A percentile compares a stretch with the other conserved stretches of the same genome.
These are phyloP conservation scores for Geotrichum australiense DNA, from an alignment of 1,139 yeast genomes.

Conservation along the genomic window DNA sequence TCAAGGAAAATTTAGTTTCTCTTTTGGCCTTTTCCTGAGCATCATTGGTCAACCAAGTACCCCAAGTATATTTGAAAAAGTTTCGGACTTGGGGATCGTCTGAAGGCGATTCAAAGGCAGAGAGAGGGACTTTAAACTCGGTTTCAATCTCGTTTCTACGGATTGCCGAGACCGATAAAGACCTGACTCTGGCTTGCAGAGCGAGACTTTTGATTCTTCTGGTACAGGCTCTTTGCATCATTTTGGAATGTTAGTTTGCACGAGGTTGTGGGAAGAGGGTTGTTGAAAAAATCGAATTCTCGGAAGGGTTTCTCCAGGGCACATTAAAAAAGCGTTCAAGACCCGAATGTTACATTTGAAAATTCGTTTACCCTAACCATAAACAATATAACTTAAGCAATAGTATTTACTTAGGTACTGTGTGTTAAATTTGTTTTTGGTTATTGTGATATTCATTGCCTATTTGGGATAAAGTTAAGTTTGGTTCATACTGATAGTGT, in stretches of 20 bases:
- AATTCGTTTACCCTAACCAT: not conserved
- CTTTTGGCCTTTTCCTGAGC: slow-evolving; percentile 64
- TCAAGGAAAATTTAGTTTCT: slow-evolving; percentile 74
- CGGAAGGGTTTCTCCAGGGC: not conserved
- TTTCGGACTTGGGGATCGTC: slow-evolving; percentile 63
- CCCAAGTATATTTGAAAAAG: slow-evolving; percentile 89
- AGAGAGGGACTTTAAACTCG: slow-evolving; percentile 17
- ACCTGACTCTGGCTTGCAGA: slow-evolving; percentile 1
- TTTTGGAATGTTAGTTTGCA: not conserved
- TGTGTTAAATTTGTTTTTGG: too few relatives aligned
- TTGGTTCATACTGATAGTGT: slow-evolving; percentile 2
- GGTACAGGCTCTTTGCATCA: slow-evolving; percentile 13
- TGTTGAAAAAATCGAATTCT: not conserved
- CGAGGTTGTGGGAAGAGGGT: not conserved
- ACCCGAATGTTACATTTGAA: not conserved
- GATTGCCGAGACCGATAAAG: slow-evolving; percentile 6
- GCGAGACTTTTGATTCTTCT: not conserved
- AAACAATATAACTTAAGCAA: not conserved
- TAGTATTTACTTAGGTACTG: too few relatives aligned
- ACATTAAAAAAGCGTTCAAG: not conserved
- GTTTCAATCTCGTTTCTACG: slow-evolving; percentile 10
- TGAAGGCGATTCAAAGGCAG: slow-evolving; percentile 38
- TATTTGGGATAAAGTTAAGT: not conserved
- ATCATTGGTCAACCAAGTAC: slow-evolving; percentile 85
- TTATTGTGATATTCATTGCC: too few relatives aligned